Percentiles rank a stretch among this genome's conserved stretches.
These are phyloP conservation scores for Alternaria angustiovoidea DNA, from an alignment of 2,329 filamentous ascomycete species.

Conservation along the genomic window DNA sequence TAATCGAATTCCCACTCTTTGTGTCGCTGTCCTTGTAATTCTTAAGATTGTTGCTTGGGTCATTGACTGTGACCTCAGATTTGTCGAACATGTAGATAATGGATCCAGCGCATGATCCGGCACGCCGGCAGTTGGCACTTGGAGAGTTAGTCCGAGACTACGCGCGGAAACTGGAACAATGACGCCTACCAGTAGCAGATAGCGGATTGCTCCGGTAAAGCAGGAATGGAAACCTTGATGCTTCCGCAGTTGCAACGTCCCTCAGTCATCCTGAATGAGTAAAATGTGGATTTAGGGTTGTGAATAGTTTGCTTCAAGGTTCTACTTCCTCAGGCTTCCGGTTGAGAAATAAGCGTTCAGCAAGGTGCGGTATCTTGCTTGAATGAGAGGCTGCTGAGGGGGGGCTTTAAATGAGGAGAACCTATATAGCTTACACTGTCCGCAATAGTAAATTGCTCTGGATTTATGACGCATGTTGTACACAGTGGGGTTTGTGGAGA, in stretches of 20 bases:
- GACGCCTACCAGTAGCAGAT: constrained; percentile 43
- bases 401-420: background rate
- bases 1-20: constrained; percentile 37
- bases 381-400: background rate
- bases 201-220: constrained; percentile 28
- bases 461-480: background rate
- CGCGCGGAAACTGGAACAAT: too few species aligned
- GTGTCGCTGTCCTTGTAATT: constrained; percentile 40
- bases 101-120: constrained; percentile 31
- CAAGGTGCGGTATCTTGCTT: background rate
- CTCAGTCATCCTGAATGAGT: constrained; percentile 26
- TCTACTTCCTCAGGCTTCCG: background rate
- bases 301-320: background rate
- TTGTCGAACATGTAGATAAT: constrained; percentile 35
- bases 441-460: background rate
- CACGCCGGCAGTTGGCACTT: constrained; percentile 43
- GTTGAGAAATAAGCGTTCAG: background rate
- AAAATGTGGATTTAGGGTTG: background rate
- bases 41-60: constrained; percentile 31
- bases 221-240: constrained; percentile 37
- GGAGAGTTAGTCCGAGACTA: background rate
- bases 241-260: constrained; percentile 44
- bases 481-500: background rate
- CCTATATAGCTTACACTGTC: background rate
- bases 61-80: constrained; percentile 29